These are phyloP conservation scores for Potentilla sterilis DNA, from an alignment of 306 rosid species.

Conservation along the genomic window DNA sequence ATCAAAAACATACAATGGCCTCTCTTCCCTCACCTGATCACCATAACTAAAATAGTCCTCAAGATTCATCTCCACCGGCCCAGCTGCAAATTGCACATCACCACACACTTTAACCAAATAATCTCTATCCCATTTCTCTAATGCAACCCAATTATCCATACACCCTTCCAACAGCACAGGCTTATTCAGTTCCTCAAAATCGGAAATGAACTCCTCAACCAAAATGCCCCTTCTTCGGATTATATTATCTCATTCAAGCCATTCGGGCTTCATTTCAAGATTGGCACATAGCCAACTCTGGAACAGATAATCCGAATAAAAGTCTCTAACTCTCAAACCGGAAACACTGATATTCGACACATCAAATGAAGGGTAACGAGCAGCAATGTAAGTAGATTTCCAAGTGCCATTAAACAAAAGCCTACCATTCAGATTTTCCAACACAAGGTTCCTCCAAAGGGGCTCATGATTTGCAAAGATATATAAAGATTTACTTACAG, in stretches of 20 bases:
- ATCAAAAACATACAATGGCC: conserved; percentile 84
- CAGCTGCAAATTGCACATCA: conserved; percentile 69
- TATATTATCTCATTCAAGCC: conserved; percentile 85
- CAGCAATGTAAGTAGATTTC: conserved; percentile 64
- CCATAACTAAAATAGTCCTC: conserved; percentile 68
- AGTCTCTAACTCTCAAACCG: conserved; percentile 70
- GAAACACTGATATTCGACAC: conserved; percentile 3
- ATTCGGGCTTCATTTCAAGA: conserved; percentile 86
- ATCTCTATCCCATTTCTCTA: conserved; percentile 76
- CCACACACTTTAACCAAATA: conserved; percentile 63
- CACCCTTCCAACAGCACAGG: conserved; percentile 88
- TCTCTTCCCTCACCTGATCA: conserved; percentile 76
- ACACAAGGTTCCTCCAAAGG: conserved; percentile 80
- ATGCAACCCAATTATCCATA: conserved; percentile 79
- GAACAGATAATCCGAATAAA: conserved; percentile 86
- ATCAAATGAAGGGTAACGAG: conserved; percentile 55
- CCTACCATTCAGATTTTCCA: conserved; percentile 59
- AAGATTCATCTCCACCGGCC: conserved; percentile 82
- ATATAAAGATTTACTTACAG: conserved; percentile 73
- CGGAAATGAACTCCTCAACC: conserved; percentile 65
- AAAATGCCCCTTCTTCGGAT: conserved; percentile 68
- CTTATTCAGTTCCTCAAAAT: conserved; percentile 72
- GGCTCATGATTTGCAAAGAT: conserved; percentile 76
- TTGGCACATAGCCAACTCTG: conserved; percentile 99
- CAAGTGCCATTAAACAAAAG: conserved; percentile 59